phyloP scores from a whole-genome alignment of 495 filamentous ascomycete species.

The Apodospora peruviana region DNA sequence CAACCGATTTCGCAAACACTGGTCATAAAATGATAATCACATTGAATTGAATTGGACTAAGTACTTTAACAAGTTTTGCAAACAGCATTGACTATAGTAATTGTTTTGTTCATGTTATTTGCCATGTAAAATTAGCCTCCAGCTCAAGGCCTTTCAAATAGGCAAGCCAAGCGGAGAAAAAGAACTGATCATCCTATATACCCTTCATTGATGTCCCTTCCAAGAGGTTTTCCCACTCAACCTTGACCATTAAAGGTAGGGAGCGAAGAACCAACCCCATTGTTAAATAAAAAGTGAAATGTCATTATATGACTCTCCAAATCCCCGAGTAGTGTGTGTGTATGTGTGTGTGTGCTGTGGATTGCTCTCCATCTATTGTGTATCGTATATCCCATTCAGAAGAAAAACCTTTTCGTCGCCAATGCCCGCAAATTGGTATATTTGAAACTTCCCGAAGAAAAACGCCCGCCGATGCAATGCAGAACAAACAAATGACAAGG shows the following conservation, averaged over 20 bases:
- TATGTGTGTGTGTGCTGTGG: conserved; percentile 1
- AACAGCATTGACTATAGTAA: not conserved
- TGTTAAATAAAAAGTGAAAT: conserved; percentile 4
- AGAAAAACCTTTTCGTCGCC: not conserved
- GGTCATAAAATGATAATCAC: no score
- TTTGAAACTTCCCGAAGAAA: conserved; percentile 20
- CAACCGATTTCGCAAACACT: no score
- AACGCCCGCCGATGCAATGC: conserved; percentile 42
- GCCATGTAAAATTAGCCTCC: not conserved
- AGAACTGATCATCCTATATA: not conserved
- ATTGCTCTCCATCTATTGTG: not conserved
- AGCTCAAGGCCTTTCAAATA: not conserved
- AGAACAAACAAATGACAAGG: not conserved
- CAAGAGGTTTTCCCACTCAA: conserved; percentile 9
- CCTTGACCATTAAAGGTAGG: conserved; percentile 7
- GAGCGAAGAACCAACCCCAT: conserved; percentile 6
- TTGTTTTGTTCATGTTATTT: not conserved
- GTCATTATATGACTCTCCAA: no score
- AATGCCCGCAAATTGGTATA: conserved; percentile 8
- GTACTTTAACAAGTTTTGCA: no score
- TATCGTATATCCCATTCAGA: not conserved
- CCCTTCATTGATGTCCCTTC: not conserved
- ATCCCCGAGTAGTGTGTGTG: not conserved
- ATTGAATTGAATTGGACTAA: no score
- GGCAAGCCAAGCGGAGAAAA: not conserved